Base-by-base conservation (phyloP, 2,329 filamentous ascomycete species). In the Nemania sp. region DNA sequence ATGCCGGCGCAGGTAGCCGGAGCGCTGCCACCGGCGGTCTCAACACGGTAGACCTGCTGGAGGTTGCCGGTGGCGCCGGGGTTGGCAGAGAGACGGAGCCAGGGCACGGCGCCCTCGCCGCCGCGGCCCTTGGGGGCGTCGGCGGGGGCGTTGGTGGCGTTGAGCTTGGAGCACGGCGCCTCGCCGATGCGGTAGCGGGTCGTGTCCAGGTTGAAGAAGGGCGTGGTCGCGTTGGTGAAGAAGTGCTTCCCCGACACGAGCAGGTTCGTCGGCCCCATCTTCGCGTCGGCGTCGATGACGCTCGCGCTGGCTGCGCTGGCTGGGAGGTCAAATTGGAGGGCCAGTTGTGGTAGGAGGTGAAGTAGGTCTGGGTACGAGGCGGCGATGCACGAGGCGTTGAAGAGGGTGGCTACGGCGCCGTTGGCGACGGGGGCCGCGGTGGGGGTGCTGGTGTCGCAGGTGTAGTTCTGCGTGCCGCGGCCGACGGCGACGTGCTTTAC, bases 391-490 rank as follows among this genome's bases (percentile, higher is more conserved):
- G 90, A 92, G 67, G 90, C 92, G 81, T 98, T 94, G 89, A 92
- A 98, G 74, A 98, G 92, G 1, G 88, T 90, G 62, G 95, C 95
- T 0, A 93, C 77, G 62, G 95, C 95, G 70, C 95, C 95, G 57
- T 84, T 80, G 20, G 90, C 85, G 10, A 83, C 84, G 15, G 95
- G 94, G 0, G 81, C 82, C 0, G 88, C 86, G 3, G 86, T 87
- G 1, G 87, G 77, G 73, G 91, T 87, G 70, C 81, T 81, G 62
- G 86, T 82, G 66, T 87, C 84, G 84, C 95, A 98, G 59, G 93
- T 97, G 84, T 98, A 98, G 86, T 98, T 98, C 82, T 98, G 90
- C 7, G 92, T 96, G 68, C 95, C 95, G 52, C 93, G 90, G 75
- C 95, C 95, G 70, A 98, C 84, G 77, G 92, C 93, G 62, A 98